Conservation (phyloP, 2,329 filamentous ascomycete species). For the Cytospora leucostoma region DNA sequence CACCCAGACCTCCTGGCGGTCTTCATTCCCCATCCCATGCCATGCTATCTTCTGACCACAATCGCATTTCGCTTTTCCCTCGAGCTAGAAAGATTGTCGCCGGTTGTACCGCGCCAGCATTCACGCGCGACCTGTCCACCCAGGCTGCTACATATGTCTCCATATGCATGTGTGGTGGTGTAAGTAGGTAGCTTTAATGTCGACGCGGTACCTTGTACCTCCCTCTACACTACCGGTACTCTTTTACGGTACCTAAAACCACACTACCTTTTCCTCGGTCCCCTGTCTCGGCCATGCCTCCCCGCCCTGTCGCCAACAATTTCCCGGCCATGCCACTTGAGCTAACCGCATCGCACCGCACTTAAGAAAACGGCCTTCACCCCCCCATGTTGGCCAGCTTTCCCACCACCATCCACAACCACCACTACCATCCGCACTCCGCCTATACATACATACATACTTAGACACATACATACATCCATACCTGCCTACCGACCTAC, state of each 20-base stretch:
- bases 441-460: constrained; percentile 18
- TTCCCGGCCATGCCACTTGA: constrained; percentile 26
- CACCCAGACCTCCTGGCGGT: constrained; percentile 19
- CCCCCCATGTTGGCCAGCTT: constrained; percentile 19
- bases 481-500: constrained; percentile 18
- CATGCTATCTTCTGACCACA: constrained; percentile 25
- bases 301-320: constrained; percentile 27
- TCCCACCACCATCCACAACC: constrained; percentile 25
- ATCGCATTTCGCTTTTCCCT: constrained; percentile 22
- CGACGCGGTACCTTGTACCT: constrained; percentile 15
- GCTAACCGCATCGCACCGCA: constrained; percentile 26
- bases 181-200: neutral
- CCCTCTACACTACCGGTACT: constrained; percentile 3
- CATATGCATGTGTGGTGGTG: neutral
- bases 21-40: constrained; percentile 25
- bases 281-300: constrained; percentile 13
- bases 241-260: neutral
- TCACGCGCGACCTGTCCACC: constrained; percentile 15
- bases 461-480: constrained; percentile 15
- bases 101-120: constrained; percentile 18
- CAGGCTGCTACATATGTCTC: neutral
- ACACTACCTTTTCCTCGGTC: constrained; percentile 7
- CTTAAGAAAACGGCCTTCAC: constrained; percentile 27
- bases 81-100: constrained; percentile 21
- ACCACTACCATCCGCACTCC: constrained; percentile 16